Base-by-base conservation (phyloP, 1,284 basidiomycete genomes). In the Leccinum pachyderme region DNA sequence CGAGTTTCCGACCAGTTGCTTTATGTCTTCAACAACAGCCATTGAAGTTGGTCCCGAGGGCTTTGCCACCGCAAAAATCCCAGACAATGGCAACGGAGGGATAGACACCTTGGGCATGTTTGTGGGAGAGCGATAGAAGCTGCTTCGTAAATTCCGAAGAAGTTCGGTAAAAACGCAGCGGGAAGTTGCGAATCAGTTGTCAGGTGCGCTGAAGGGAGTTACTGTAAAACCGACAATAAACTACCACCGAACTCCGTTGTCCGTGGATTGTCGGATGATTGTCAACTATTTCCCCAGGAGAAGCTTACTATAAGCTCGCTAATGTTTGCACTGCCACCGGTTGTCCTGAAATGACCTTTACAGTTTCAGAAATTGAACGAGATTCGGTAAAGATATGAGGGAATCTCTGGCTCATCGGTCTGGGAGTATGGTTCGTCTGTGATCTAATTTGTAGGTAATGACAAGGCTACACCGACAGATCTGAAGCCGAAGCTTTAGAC, bases 31-130 rank as follows among this genome's bases (percentile, higher is more conserved):
- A 52, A 99, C 83, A 37, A 98, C 72, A 33, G 87, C 79, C 96
- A 99, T 99, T 33, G 93, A 95, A 2, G 90, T 87, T 27, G 87
- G 86, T 1, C 94, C 93, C 5, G 91, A 90, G 3, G 93, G 93
- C 71, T 97, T 97, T 53, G 80, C 77, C 49, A 97, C 73, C 5
- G 84, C 93, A 70, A 97, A 94, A 13, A 96, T 75, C 18, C 84
- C 92, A 47, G 89, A 91, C 5, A 91, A 66, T 2, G 92, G 93
- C 18, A 86, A 69, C 0, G 77, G 67, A 15, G 81, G 70, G 1
- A 77, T 53, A 9, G 74, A 60, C 12, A 77, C 73, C 72, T 87
- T 91, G 0, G 89, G 89, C 89, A 92, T 91, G 37, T 7, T 54
- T 28, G 46, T 4, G 45, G 32, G 13, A 39, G 31, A 35, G 18